Conservation (phyloP, 1,139 yeast species). For the Pichia sp. region DNA sequence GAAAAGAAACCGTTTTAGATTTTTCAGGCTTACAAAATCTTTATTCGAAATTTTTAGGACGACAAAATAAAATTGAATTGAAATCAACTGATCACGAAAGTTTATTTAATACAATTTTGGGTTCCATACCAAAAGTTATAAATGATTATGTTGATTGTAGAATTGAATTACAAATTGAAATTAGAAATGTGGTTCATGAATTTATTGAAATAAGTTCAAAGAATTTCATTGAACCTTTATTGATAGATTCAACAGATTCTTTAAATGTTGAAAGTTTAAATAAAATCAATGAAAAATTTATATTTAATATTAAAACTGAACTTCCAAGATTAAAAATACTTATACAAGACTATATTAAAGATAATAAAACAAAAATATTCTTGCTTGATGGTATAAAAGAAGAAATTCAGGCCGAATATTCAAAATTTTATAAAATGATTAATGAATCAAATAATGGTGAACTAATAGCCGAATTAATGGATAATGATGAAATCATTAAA, state of each 20-base stretch:
- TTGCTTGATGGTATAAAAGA: slow-evolving; percentile 59
- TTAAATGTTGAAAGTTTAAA: slow-evolving; percentile 19
- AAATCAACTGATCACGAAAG: slow-evolving; percentile 10
- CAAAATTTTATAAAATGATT: no score
- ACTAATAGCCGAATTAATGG: no score
- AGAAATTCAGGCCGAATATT: slow-evolving; percentile 27
- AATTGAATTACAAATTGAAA: slow-evolving; percentile 64
- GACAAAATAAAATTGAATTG: not conserved
- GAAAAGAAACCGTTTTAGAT: slow-evolving; percentile 53
- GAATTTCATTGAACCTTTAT: not conserved
- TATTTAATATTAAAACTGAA: slow-evolving; percentile 42
- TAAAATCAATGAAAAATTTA: slow-evolving; percentile 30
- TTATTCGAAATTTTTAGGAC: slow-evolving; percentile 27
- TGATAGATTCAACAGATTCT: not conserved
- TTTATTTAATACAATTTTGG: slow-evolving; percentile 54
- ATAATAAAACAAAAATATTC: slow-evolving; percentile 37
- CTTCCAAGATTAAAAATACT: slow-evolving; percentile 52
- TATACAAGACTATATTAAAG: slow-evolving; percentile 39
- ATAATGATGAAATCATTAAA: no score
- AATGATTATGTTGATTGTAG: slow-evolving; percentile 84
- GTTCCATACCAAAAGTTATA: slow-evolving; percentile 71
- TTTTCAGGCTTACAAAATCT: slow-evolving; percentile 52
- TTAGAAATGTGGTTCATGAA: slow-evolving; percentile 63
- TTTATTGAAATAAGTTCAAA: slow-evolving; percentile 37
- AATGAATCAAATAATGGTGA: no score